Evolutionary conservation across 768 basidiomycete species (phyloP).

Genomic region (Serendipita indica): DNA sequence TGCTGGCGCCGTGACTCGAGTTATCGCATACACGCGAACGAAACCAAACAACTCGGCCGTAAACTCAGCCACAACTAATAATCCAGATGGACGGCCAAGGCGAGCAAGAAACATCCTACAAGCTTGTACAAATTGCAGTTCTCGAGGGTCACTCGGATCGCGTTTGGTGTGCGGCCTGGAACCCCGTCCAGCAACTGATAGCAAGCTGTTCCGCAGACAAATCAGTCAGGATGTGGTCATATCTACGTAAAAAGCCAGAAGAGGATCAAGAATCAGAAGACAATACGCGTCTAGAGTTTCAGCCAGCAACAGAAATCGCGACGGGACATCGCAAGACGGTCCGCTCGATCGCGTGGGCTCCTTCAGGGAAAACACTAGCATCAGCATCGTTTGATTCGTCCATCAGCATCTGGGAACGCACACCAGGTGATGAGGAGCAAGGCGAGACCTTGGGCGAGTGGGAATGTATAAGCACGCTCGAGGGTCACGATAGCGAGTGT

Average conservation of each 20-base stretch:
- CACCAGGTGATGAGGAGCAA: slow-evolving; percentile 53
- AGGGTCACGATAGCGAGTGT: slow-evolving; percentile 93
- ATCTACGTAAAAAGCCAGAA: slow-evolving; percentile 23
- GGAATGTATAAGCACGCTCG: slow-evolving; percentile 76
- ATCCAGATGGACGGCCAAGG: background rate
- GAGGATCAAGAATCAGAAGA: background rate
- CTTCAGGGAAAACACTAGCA: slow-evolving; percentile 71
- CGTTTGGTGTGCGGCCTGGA: slow-evolving; percentile 84
- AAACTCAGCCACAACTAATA: background rate
- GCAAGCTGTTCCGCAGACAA: slow-evolving; percentile 95
- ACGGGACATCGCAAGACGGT: slow-evolving; percentile 86
- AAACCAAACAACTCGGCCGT: no score
- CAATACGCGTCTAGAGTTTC: slow-evolving; percentile 29
- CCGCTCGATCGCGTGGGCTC: slow-evolving; percentile 74
- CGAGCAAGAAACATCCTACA: background rate
- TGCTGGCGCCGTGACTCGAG: slow-evolving; percentile 2
- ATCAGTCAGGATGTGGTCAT: slow-evolving; percentile 71
- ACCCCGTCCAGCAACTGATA: slow-evolving; percentile 61
- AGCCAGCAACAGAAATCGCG: slow-evolving; percentile 46
- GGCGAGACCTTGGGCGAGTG: slow-evolving; percentile 41
- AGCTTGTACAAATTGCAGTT: slow-evolving; percentile 4
- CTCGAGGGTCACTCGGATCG: slow-evolving; percentile 58
- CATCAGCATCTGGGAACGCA: slow-evolving; percentile 80
- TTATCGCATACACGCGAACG: no score
- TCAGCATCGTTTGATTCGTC: slow-evolving; percentile 91